Conservation (phyloP, 78 protist species). For the Tieghemostelium lacteum region DNA sequence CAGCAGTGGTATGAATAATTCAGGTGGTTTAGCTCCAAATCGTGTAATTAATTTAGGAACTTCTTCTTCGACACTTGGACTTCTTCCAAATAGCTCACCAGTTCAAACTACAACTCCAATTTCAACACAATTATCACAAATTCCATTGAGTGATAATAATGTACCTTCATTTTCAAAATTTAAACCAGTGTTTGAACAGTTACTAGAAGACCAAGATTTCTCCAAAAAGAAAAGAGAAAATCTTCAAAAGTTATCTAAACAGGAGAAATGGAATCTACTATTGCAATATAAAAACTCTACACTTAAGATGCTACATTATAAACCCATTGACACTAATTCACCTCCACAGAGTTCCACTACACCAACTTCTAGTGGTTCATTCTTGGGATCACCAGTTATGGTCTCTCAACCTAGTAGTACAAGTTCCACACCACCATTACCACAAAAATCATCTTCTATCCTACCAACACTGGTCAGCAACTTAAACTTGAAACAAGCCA, state of each 20-base stretch:
- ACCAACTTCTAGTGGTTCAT: neutral
- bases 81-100: neutral
- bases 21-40: too few relatives aligned
- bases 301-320: slow-evolving; percentile 14
- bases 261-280: slow-evolving; percentile 34
- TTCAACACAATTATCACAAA: neutral
- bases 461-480: neutral
- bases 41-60: neutral
- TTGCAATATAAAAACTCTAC: slow-evolving; percentile 33
- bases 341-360: neutral
- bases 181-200: slow-evolving; percentile 19
- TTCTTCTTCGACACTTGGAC: neutral
- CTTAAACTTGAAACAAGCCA: too few relatives aligned
- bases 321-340: neutral
- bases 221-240: slow-evolving; percentile 29
- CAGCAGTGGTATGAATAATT: neutral
- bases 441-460: neutral
- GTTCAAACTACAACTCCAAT: neutral
- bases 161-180: slow-evolving; percentile 39
- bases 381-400: too few relatives aligned
- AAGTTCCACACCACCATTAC: neutral
- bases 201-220: slow-evolving; percentile 35
- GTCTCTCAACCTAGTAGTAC: neutral
- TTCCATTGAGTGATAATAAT: neutral
- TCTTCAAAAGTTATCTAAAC: slow-evolving; percentile 21